These are phyloP conservation scores for Raphanus sativus DNA, from an alignment of 345 rosid genomes.

Conservation along the genomic window DNA sequence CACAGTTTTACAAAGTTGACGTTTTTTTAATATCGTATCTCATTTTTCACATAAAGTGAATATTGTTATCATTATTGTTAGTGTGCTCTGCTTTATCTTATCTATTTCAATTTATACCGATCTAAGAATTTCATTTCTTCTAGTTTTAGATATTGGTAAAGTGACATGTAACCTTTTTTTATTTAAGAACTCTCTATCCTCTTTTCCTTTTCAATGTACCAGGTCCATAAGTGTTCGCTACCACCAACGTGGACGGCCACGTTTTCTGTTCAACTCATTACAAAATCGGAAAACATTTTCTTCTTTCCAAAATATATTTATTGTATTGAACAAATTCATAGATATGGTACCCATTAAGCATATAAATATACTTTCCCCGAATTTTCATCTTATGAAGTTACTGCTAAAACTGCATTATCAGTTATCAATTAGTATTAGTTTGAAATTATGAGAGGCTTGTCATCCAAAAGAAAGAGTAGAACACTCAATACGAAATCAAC, in stretches of 20 bases:
- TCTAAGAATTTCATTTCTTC: not conserved
- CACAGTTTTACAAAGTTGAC: slow-evolving; percentile 32
- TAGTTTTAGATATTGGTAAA: slow-evolving; percentile 23
- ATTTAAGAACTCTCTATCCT: not conserved
- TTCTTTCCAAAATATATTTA: too few relatives aligned
- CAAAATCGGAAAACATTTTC: too few relatives aligned
- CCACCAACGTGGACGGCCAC: not conserved
- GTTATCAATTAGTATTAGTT: not conserved
- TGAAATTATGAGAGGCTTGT: not conserved
- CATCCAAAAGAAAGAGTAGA: not conserved
- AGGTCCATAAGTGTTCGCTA: too few relatives aligned
- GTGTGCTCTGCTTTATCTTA: slow-evolving; percentile 35
- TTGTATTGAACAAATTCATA: not conserved
- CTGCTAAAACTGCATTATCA: too few relatives aligned
- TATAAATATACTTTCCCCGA: too few relatives aligned
- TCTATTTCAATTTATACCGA: slow-evolving; percentile 7
- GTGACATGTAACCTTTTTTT: slow-evolving; percentile 12
- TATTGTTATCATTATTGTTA: slow-evolving; percentile 4
- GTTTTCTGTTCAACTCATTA: not conserved
- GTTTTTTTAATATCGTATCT: slow-evolving; percentile 22
- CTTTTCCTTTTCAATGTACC: not conserved
- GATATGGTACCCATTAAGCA: too few relatives aligned
- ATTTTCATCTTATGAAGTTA: too few relatives aligned
- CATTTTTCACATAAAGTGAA: slow-evolving; percentile 28
- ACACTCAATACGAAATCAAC: not conserved